Evolutionary conservation across 805 yeast genomes (phyloP).

Genomic region (Hanseniaspora osmophila): DNA sequence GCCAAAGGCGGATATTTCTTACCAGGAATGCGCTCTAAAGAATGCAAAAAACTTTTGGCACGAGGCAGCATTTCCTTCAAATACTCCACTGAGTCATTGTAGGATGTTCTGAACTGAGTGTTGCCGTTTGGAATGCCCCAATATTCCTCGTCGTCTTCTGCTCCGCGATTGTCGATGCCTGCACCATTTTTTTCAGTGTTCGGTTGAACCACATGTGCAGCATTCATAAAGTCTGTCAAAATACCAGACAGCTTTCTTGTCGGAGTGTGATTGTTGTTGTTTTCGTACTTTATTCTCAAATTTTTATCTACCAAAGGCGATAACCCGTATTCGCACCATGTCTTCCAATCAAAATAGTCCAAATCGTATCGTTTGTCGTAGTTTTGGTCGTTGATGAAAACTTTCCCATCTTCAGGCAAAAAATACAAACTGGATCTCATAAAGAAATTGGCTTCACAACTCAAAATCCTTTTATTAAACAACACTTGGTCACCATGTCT

Average conservation of each 20-base stretch:
- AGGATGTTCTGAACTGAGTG: slow-evolving; percentile 18
- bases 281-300: slow-evolving; percentile 8
- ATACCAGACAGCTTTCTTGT: slow-evolving; percentile 1
- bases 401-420: slow-evolving; percentile 57
- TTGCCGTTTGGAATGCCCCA: slow-evolving; percentile 4
- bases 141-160: slow-evolving; percentile 4
- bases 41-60: slow-evolving; percentile 43
- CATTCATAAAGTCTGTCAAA: slow-evolving; percentile 1
- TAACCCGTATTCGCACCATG: slow-evolving; percentile 64
- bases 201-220: slow-evolving; percentile 1
- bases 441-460: slow-evolving; percentile 72
- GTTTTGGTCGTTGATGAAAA: slow-evolving; percentile 39
- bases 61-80: slow-evolving; percentile 44
- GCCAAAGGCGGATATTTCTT: slow-evolving; percentile 72
- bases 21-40: slow-evolving; percentile 38
- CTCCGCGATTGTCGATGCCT: slow-evolving; percentile 1
- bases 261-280: not conserved
- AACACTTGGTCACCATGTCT: slow-evolving; percentile 71
- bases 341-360: slow-evolving; percentile 68
- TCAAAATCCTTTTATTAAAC: slow-evolving; percentile 56
- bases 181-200: slow-evolving; percentile 1
- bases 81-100: slow-evolving; percentile 49
- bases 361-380: slow-evolving; percentile 46
- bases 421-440: slow-evolving; percentile 78
- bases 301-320: slow-evolving; percentile 52